Percentiles rank a stretch among this genome's conserved stretches.
These are phyloP conservation scores for Fusarium temperatum DNA, from an alignment of 2,329 filamentous ascomycete species.

Conservation along the genomic window DNA sequence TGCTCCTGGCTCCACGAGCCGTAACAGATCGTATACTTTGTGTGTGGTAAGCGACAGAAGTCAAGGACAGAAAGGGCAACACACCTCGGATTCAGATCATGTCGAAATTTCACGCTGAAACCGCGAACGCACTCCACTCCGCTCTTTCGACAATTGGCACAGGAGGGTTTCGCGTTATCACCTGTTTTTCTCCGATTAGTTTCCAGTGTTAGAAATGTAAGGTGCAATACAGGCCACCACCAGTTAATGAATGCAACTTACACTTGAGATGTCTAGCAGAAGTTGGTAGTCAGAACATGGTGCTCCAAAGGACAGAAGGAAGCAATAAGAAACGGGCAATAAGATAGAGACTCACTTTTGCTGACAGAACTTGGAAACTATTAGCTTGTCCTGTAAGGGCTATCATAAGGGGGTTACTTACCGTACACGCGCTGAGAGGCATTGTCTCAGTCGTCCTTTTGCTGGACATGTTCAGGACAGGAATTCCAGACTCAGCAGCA, in stretches of 20 bases:
- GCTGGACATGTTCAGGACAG: no score
- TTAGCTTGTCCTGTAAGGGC: no score
- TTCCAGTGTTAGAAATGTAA: no score
- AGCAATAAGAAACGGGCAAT: no score
- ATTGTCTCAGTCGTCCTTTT: no score
- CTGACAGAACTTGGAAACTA: no score
- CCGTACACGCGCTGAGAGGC: no score
- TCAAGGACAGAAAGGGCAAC: neutral
- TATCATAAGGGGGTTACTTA: no score
- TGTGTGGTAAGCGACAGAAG: neutral
- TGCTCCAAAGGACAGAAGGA: no score
- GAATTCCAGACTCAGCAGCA: no score
- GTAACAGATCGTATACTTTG: slow-evolving; percentile 34
- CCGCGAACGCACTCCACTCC: slow-evolving; percentile 42
- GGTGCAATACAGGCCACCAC: no score
- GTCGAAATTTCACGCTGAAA: slow-evolving; percentile 42
- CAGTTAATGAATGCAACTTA: neutral
- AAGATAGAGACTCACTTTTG: no score
- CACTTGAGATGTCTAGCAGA: slow-evolving; percentile 37
- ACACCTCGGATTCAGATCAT: slow-evolving; percentile 42
- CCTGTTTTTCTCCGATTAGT: slow-evolving; percentile 10
- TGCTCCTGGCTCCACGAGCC: slow-evolving; percentile 22
- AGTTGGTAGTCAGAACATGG: neutral
- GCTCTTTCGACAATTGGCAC: slow-evolving; percentile 42
- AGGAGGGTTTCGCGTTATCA: slow-evolving; percentile 35